Evolutionary conservation across 441 rosid species (phyloP).

Genomic region (Adansonia grandidieri): DNA sequence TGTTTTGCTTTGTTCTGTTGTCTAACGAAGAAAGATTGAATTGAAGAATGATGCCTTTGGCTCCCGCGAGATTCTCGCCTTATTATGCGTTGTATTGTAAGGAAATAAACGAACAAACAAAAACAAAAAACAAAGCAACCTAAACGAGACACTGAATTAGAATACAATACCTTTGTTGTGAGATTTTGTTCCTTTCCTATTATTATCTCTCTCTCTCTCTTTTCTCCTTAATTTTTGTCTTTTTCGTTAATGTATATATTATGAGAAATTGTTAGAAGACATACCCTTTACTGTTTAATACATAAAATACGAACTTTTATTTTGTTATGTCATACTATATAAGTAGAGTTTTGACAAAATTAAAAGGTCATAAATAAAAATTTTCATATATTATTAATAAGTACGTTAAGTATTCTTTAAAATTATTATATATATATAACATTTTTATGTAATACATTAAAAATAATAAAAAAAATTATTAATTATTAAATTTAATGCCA

Average conservation of each 20-base stretch:
- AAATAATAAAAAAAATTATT: too few relatives aligned
- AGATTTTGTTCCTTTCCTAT: constrained; percentile 29
- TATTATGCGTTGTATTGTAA: constrained; percentile 47
- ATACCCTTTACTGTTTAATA: not conserved
- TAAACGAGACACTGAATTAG: not conserved
- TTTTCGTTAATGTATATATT: not conserved
- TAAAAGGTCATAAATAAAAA: too few relatives aligned
- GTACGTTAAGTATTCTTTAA: too few relatives aligned
- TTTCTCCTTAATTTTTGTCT: not conserved
- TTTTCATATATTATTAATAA: too few relatives aligned
- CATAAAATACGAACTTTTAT: not conserved
- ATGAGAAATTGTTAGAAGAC: not conserved
- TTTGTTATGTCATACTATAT: not conserved
- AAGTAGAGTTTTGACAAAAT: not conserved
- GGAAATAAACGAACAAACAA: constrained; percentile 16
- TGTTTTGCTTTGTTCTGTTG: constrained; percentile 22
- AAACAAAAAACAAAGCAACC: constrained; percentile 7
- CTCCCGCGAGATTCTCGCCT: constrained; percentile 87
- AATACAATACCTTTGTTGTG: not conserved
- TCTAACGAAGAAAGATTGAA: constrained; percentile 10
- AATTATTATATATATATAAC: too few relatives aligned
- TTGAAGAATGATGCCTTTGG: constrained; percentile 24
- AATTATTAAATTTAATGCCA: too few relatives aligned
- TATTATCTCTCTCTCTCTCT: not conserved
- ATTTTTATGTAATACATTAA: too few relatives aligned